These are phyloP conservation scores for Kipferlia bialata DNA, from an alignment of 78 protist species.

Conservation along the genomic window DNA sequence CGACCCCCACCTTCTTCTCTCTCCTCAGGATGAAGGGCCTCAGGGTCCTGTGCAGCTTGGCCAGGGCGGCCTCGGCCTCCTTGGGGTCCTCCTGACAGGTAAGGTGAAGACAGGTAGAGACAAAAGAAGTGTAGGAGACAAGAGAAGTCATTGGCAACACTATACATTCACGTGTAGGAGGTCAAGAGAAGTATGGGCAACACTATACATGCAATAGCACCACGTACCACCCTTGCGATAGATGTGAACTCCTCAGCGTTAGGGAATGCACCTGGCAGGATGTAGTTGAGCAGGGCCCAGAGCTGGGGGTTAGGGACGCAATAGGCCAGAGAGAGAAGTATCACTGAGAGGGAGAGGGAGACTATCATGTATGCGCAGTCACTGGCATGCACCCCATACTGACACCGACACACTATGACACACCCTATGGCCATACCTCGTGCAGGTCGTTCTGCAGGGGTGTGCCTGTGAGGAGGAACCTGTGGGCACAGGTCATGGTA, in stretches of 20 bases:
- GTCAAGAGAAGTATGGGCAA: too few relatives aligned
- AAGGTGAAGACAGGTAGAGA: too few relatives aligned
- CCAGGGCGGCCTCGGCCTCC: conserved; percentile 34
- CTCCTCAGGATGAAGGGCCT: conserved; percentile 83
- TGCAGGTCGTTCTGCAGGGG: conserved; percentile 90
- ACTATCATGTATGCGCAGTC: background rate
- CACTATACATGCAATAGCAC: too few relatives aligned
- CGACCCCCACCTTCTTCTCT: too few relatives aligned
- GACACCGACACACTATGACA: too few relatives aligned
- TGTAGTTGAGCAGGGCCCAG: conserved; percentile 93
- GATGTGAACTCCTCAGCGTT: conserved; percentile 58
- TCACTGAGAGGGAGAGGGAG: background rate
- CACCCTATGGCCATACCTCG: conserved; percentile 98
- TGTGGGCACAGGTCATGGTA: conserved; percentile 31
- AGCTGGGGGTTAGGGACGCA: background rate
- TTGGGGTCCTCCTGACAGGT: background rate
- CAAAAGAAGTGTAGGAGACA: too few relatives aligned
- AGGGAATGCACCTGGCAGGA: conserved; percentile 79
- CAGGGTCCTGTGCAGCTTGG: conserved; percentile 54
- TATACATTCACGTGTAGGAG: too few relatives aligned
- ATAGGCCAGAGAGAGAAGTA: background rate
- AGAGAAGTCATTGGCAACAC: too few relatives aligned
- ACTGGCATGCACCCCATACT: background rate
- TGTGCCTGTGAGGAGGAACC: conserved; percentile 88
- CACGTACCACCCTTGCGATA: too few relatives aligned